Conservation (phyloP, 352 stramenopile genomes). For the Phytophthora niederhauseri region DNA sequence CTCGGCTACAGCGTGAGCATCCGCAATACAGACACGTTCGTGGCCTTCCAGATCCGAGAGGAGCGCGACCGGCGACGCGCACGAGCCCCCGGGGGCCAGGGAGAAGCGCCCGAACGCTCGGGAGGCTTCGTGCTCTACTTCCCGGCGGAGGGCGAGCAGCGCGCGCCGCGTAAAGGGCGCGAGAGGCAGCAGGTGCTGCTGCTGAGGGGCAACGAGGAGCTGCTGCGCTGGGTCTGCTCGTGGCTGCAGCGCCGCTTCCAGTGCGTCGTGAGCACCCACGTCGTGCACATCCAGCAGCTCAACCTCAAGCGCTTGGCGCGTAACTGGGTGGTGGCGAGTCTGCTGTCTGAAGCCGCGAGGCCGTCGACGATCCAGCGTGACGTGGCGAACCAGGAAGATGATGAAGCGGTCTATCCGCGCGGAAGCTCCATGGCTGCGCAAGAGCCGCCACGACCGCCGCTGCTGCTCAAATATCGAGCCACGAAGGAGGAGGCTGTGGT, state of each 20-base stretch:
- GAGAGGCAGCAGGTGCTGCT: constrained; percentile 66
- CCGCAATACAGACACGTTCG: constrained; percentile 49
- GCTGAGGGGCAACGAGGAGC: constrained; percentile 57
- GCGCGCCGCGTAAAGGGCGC: constrained; percentile 37
- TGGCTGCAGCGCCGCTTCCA: constrained; percentile 81
- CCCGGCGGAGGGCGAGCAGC: constrained; percentile 42
- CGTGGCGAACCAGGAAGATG: constrained; percentile 20
- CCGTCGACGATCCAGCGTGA: constrained; percentile 11
- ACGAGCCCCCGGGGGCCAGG: background rate
- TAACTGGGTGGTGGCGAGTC: constrained; percentile 49
- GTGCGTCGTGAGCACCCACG: constrained; percentile 59
- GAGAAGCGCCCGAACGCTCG: constrained; percentile 23
- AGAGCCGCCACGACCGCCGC: constrained; percentile 36
- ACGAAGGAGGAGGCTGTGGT: constrained; percentile 48
- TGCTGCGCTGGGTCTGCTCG: constrained; percentile 56
- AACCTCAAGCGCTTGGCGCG: constrained; percentile 63
- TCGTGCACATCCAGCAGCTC: constrained; percentile 51
- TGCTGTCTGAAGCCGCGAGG: constrained; percentile 32
- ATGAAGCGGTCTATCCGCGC: background rate
- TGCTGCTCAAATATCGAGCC: constrained; percentile 58
- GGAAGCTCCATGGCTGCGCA: constrained; percentile 7
- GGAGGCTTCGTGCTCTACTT: constrained; percentile 77
- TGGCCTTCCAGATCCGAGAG: constrained; percentile 66
- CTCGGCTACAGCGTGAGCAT: constrained; percentile 75
- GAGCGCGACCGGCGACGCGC: constrained; percentile 38